Conservation (phyloP, 495 filamentous ascomycete species). For the Daldinia decipiens region DNA sequence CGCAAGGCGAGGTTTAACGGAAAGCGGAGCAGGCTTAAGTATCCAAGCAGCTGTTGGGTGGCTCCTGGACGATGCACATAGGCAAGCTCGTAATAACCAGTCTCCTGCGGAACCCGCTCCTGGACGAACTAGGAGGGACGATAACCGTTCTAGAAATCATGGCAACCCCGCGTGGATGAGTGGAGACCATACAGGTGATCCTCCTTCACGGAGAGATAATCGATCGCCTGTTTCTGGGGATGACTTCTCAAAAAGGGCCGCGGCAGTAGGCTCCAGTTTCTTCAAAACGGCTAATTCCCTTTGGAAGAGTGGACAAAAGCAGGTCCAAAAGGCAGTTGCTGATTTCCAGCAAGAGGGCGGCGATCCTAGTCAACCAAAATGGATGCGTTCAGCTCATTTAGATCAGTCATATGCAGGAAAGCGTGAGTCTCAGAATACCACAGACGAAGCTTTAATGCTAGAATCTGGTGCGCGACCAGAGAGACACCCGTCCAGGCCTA, state of each 20-base stretch:
- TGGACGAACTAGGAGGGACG: slow-evolving; percentile 41
- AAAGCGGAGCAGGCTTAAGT: slow-evolving; percentile 81
- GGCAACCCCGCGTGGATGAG: slow-evolving; percentile 52
- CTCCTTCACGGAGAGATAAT: slow-evolving; percentile 62
- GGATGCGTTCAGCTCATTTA: slow-evolving; percentile 81
- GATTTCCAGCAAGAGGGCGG: slow-evolving; percentile 79
- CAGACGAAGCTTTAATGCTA: slow-evolving; percentile 92
- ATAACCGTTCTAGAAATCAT: slow-evolving; percentile 49
- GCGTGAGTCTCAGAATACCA: slow-evolving; percentile 52
- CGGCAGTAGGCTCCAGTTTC: slow-evolving; percentile 81
- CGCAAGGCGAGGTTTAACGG: slow-evolving; percentile 76
- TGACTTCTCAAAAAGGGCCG: slow-evolving; percentile 82
- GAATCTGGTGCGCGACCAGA: slow-evolving; percentile 69
- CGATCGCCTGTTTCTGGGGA: slow-evolving; percentile 71
- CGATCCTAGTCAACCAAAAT: slow-evolving; percentile 88
- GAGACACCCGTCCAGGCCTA: slow-evolving; percentile 52
- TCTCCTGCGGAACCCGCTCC: slow-evolving; percentile 34
- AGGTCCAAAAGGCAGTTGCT: slow-evolving; percentile 91
- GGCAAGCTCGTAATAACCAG: slow-evolving; percentile 62
- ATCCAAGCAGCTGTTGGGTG: slow-evolving; percentile 89
- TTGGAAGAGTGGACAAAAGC: slow-evolving; percentile 94
- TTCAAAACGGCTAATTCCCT: slow-evolving; percentile 93
- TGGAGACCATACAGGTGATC: slow-evolving; percentile 47
- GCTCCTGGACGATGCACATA: slow-evolving; percentile 90
- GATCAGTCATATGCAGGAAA: slow-evolving; percentile 48